Base-by-base conservation (phyloP, 371 early-diverging fungal genomes). In the Chytridium lagenaria region DNA sequence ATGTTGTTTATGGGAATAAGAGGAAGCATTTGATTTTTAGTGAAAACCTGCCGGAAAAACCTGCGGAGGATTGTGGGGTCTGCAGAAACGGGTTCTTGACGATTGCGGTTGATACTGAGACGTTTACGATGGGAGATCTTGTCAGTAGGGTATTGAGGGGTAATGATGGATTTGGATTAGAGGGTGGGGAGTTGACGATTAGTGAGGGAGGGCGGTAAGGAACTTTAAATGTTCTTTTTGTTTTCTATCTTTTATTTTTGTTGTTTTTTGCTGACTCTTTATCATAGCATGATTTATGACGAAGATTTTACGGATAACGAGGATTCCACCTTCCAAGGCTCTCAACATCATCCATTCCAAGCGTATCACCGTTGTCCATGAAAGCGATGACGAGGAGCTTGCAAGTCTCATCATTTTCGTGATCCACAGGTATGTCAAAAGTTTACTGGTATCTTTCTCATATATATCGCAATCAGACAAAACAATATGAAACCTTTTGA, bases 261-360 rank as follows among this genome's bases (percentile, higher is more conserved):
- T 30, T 67, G 52, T 33, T 1, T 52, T 36, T 12, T 16, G 40
- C 26, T 38, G 19, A 36, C 30, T 3, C 2, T 64, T 67, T 67
- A 50, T 23, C 38, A 1, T 74, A 90, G 93, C 71, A 78, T 95
- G 31, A 77, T 98, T 37, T 95, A 95, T 71, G 99, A 98, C 76
- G 84, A 88, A 16, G 98, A 98, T 51, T 93, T 91, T 70, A 95
- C 95, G 31, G 97, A 97, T 57, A 94, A 94, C 69, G 74, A 87
- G 1, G 81, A 80, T 0, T 77, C 72, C 55, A 74, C 90, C n/a
- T 0, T 79, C 97, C 51, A 80, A 76, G 1, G 83, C 85, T 0
- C 75, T 97, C 39, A 84, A 86, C 5, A 68, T 94, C 31, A 79
- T 76, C 22, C 78, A 90, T 28, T 50, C 59, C 19, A 64, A 38